Conservation (phyloP, 257 asterid species). For the Jasminum sambac region DNA sequence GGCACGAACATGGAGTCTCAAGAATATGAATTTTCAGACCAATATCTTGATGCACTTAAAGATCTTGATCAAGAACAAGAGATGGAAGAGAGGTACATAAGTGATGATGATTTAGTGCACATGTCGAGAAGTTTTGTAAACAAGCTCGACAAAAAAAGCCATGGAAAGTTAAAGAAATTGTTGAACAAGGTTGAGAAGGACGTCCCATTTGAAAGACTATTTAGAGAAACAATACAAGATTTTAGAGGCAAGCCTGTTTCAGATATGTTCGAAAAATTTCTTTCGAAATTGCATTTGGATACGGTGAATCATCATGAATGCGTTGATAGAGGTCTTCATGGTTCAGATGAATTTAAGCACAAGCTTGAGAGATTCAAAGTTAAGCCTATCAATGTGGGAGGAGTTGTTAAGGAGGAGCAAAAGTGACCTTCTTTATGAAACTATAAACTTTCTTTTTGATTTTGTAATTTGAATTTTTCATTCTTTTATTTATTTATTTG, state of each 20-base stretch:
- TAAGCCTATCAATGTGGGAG: slow-evolving; percentile 2
- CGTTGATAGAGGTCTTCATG: background rate
- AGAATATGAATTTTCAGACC: background rate
- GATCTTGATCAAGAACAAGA: background rate
- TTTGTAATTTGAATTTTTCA: no score
- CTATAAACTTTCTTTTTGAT: no score
- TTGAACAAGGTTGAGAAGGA: slow-evolving; percentile 20
- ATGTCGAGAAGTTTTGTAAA: slow-evolving; percentile 18
- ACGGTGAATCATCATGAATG: background rate
- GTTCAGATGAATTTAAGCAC: background rate
- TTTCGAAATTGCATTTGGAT: background rate
- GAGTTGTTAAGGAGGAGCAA: background rate
- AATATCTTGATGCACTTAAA: background rate
- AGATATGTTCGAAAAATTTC: slow-evolving; percentile 27
- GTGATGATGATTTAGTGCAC: slow-evolving; percentile 12
- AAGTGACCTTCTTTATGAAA: background rate
- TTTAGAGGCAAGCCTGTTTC: slow-evolving; percentile 8
- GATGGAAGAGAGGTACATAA: background rate
- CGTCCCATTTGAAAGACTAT: slow-evolving; percentile 9
- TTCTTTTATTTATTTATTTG: no score
- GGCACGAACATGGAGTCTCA: background rate
- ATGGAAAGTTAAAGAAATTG: slow-evolving; percentile 27
- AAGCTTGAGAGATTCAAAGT: slow-evolving; percentile 12
- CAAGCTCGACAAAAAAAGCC: slow-evolving; percentile 32
- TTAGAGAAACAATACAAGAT: slow-evolving; percentile 25